Evolutionary conservation across 2,329 filamentous ascomycete genomes (phyloP), one percentile per base, ranked within the genome.

Genomic region (Alternaria conjuncta): DNA sequence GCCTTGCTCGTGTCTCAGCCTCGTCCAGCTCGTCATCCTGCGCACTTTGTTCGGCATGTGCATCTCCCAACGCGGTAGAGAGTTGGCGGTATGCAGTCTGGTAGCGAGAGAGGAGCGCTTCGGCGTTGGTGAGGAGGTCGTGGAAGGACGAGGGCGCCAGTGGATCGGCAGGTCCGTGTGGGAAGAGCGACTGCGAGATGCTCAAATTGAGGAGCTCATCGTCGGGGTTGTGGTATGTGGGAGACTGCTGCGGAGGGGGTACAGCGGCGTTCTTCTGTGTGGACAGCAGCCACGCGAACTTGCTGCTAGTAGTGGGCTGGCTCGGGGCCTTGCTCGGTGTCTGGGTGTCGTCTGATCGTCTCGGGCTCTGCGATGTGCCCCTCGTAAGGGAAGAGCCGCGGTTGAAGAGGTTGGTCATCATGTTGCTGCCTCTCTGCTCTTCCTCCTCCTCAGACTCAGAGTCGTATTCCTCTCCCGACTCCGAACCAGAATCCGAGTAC

Each of bases 21-120:
- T 89, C 88, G 64, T 88, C 86, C 0, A 88, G 81, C 73, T 90
- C 88, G 66, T 89, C 88, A n/a, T 83, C 81, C 68, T 87, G 85
- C 11, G 85, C 85, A 55, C 84, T 85, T 63, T 87, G 85, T 68
- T 88, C 86, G 5, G 84, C 85, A 36, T 84, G 78, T 4, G 84
- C 81, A 64, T 86, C 83, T 43, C 84, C 82, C 46, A 89, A 78
- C 3, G 74, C 71, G 20, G 75, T 75, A 13, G 76, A 78, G 9
- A 79, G 70, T 41, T 76, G 67, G 65, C 84, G 85, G 75, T 90
- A 89, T 3, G 86, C 86, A 5, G 78, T 76, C 74, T 89, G 88
- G 71, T 88, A 84, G 28, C 84, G 82, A 57, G 81, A 78, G 49
- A 89, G 80, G 2, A 88, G 78, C n/a, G 78, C 78, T 69, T 87